Percentiles rank a stretch among this genome's conserved stretches.
phyloP scores from a whole-genome alignment of 108 stramenopile species.

The Nitzschia putrida region DNA sequence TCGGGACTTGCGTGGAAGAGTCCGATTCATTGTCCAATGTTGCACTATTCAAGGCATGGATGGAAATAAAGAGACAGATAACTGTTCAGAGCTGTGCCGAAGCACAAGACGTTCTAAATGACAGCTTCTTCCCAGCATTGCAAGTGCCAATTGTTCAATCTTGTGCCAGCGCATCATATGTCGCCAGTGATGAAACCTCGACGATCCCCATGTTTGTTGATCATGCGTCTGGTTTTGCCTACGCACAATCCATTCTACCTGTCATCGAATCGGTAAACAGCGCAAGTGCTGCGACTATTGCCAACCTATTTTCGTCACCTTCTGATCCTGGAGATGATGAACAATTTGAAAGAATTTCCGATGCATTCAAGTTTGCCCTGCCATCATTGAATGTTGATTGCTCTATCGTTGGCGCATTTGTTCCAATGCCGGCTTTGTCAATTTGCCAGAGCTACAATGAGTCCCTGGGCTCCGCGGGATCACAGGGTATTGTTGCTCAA shows the following conservation, averaged over 20 bases:
- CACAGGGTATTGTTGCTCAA: conserved; percentile 5
- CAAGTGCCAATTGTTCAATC: conserved; percentile 65
- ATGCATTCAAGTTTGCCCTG: conserved; percentile 38
- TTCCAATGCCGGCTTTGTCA: not conserved
- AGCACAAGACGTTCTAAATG: conserved; percentile 26
- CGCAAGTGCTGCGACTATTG: conserved; percentile 40
- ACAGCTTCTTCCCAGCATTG: conserved; percentile 40
- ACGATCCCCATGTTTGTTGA: not conserved
- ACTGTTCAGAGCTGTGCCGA: conserved; percentile 33
- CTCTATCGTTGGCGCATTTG: conserved; percentile 20
- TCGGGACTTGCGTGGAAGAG: conserved; percentile 54
- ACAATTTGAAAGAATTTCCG: conserved; percentile 23
- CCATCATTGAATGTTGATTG: conserved; percentile 35
- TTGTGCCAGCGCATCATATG: not conserved
- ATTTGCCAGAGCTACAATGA: not conserved
- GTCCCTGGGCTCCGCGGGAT: not conserved
- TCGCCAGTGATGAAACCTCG: not conserved
- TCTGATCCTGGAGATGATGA: conserved; percentile 10
- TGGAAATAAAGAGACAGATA: conserved; percentile 40
- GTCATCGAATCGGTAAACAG: conserved; percentile 37
- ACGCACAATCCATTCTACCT: conserved; percentile 62
- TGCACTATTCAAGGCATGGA: conserved; percentile 41
- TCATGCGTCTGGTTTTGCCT: conserved; percentile 9
- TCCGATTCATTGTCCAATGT: conserved; percentile 53
- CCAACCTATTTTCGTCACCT: conserved; percentile 19